Conservation (phyloP, 2,329 filamentous ascomycete genomes). For the Chaetothyriales sp. region DNA sequence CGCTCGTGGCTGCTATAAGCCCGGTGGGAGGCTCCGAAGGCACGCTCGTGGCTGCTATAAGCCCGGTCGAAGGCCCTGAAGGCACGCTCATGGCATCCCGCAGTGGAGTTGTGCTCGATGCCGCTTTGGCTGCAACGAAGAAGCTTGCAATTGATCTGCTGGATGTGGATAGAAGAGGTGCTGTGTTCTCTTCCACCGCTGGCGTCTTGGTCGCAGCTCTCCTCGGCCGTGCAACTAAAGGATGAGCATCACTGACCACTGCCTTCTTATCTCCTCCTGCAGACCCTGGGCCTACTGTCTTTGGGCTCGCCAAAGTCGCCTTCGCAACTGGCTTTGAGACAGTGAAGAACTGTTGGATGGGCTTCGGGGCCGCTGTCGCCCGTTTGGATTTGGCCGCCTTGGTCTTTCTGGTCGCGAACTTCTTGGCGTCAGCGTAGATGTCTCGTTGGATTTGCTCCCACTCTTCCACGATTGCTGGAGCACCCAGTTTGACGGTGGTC, state of each 20-base stretch:
- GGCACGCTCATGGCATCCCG: neutral
- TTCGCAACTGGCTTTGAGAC: neutral
- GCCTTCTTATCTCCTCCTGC: neutral
- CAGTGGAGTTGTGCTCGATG: neutral
- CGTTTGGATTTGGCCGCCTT: neutral
- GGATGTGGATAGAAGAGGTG: neutral
- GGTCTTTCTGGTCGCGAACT: slow-evolving; percentile 7
- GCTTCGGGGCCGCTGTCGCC: neutral
- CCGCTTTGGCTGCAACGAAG: slow-evolving; percentile 7
- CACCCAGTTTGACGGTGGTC: slow-evolving; percentile 48
- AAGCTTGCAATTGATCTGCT: slow-evolving; percentile 7
- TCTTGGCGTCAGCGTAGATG: slow-evolving; percentile 13
- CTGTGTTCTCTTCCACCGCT: neutral
- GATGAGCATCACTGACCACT: neutral
- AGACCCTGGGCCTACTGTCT: neutral
- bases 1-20: neutral
- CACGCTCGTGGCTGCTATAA: neutral
- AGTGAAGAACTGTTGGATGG: slow-evolving; percentile 8
- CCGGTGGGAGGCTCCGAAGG: slow-evolving; percentile 4
- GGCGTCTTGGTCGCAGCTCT: neutral
- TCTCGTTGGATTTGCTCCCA: slow-evolving; percentile 41
- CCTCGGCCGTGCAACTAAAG: neutral
- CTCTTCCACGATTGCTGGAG: slow-evolving; percentile 50
- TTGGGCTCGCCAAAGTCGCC: neutral
- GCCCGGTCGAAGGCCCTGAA: neutral